A percentile compares a stretch with the other conserved stretches of the same genome.
Evolutionary conservation across 2,329 filamentous ascomycete genomes (phyloP).

Genomic region (Aciculosporium take): DNA sequence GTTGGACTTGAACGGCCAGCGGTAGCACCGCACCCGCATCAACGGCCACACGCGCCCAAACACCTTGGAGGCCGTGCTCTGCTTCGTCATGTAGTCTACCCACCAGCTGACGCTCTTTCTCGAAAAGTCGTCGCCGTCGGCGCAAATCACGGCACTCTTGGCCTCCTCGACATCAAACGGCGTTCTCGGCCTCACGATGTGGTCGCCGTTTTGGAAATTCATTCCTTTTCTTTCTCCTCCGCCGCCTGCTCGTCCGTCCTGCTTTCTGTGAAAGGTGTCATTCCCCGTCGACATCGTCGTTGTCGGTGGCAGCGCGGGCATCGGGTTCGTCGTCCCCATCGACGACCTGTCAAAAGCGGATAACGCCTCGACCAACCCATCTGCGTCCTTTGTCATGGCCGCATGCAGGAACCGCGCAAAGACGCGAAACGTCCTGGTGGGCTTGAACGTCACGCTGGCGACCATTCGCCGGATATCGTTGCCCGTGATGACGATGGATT

Average conservation of each 20-base stretch:
- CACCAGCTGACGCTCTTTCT: constrained; percentile 13
- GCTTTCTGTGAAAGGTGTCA: no score
- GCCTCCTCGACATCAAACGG: no score
- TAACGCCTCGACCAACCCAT: no score
- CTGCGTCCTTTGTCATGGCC: no score
- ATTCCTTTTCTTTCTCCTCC: no score
- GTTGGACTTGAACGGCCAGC: constrained; percentile 22
- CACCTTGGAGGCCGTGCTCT: constrained; percentile 15
- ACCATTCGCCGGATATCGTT: constrained; percentile 18
- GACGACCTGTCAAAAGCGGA: no score
- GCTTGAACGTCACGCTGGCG: constrained; percentile 16
- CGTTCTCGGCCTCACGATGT: no score
- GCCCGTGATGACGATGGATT: constrained; percentile 16
- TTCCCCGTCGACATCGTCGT: no score
- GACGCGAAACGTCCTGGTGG: constrained; percentile 9
- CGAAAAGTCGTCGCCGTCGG: constrained; percentile 18
- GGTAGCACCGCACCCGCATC: constrained; percentile 25
- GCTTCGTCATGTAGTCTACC: constrained; percentile 15
- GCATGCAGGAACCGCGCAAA: constrained; percentile 8
- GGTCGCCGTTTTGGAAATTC: no score
- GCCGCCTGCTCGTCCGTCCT: no score
- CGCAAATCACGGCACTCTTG: constrained; percentile 18
- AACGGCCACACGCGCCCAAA: constrained; percentile 21
- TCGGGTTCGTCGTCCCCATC: no score
- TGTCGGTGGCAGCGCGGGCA: no score